Conservation (phyloP, 257 asterid genomes). For the Plantago ovata region DNA sequence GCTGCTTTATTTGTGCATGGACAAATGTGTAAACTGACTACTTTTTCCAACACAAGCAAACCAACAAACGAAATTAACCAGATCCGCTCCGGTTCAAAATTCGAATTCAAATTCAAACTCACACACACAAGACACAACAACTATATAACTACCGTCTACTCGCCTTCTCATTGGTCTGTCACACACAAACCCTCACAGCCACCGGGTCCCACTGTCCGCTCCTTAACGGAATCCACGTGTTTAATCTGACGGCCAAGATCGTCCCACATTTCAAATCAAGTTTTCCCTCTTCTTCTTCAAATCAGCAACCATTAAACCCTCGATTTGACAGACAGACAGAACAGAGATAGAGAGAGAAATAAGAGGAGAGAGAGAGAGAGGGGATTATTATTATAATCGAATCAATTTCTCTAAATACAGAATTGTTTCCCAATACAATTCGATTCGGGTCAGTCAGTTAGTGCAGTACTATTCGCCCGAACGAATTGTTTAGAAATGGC, state of each 20-base stretch:
- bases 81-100: slow-evolving; percentile 10
- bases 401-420: not conserved
- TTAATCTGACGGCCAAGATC: not conserved
- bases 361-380: no score
- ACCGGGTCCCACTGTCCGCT: not conserved
- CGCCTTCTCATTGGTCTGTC: slow-evolving; percentile 1
- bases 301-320: not conserved
- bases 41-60: not conserved
- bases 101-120: slow-evolving; percentile 2
- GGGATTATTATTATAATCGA: not conserved
- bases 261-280: not conserved
- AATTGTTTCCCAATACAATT: not conserved
- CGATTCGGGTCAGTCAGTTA: no score
- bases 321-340: no score
- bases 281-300: not conserved
- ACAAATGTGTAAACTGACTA: not conserved
- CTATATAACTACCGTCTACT: not conserved
- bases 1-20: not conserved
- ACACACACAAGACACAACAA: no score
- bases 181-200: not conserved
- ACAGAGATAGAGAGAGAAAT: no score
- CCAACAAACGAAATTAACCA: not conserved
- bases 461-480: no score
- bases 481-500: slow-evolving; percentile 27
- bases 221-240: not conserved